phyloP scores from a whole-genome alignment of 345 rosid genomes.

The Camelina sativa region DNA sequence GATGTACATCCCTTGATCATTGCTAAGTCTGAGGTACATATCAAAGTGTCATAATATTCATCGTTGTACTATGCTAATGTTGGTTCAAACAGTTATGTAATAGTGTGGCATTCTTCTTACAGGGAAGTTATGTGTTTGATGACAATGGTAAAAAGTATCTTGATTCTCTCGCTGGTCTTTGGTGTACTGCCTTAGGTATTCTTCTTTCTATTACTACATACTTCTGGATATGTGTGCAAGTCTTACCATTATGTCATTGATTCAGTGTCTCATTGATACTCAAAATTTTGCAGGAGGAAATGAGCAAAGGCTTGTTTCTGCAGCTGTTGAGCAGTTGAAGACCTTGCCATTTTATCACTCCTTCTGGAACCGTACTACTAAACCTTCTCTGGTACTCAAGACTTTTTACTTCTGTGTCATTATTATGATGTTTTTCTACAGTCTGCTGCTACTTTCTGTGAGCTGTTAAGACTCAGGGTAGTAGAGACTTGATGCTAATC shows the following conservation, averaged over 20 bases:
- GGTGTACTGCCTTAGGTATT: slow-evolving; percentile 96
- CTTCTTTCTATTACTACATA: background rate
- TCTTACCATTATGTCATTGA: background rate
- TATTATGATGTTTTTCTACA: background rate
- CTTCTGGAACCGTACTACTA: slow-evolving; percentile 96
- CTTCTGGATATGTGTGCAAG: background rate
- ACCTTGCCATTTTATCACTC: slow-evolving; percentile 94
- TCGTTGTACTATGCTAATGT: background rate
- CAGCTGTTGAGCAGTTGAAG: slow-evolving; percentile 76
- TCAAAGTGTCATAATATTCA: background rate
- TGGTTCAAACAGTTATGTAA: slow-evolving; percentile 1
- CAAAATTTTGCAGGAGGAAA: slow-evolving; percentile 70
- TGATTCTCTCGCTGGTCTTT: slow-evolving; percentile 95
- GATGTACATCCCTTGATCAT: slow-evolving; percentile 84
- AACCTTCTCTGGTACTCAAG: slow-evolving; percentile 80
- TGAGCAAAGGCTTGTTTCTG: slow-evolving; percentile 87
- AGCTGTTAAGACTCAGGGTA: background rate
- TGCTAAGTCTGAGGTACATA: slow-evolving; percentile 76
- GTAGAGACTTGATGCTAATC: slow-evolving; percentile 4
- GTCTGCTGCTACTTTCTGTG: background rate
- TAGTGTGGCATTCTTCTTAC: background rate
- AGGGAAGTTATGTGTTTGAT: slow-evolving; percentile 93
- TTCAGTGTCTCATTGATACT: background rate
- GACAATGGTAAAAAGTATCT: slow-evolving; percentile 81
- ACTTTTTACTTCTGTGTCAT: slow-evolving; percentile 1